Conservation (phyloP, 2,329 filamentous ascomycete species). For the Fusarium dlaminii region DNA sequence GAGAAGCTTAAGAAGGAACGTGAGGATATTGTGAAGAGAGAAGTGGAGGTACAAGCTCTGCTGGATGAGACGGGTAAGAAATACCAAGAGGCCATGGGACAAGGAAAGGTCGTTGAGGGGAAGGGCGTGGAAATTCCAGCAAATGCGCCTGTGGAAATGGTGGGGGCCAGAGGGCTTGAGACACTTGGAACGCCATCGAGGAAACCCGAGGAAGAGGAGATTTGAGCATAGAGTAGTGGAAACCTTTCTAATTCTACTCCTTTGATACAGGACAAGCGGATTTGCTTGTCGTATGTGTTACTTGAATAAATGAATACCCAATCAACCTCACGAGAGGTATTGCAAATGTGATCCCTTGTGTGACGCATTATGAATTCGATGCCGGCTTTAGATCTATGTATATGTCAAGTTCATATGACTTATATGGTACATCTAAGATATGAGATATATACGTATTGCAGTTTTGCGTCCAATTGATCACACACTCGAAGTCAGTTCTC, state of each 20-base stretch:
- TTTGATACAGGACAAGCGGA: neutral
- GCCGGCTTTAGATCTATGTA: neutral
- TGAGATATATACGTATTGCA: neutral
- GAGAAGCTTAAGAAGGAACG: slow-evolving; percentile 75
- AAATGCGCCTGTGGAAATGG: slow-evolving; percentile 35
- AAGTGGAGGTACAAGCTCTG: slow-evolving; percentile 81
- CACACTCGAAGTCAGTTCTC: too few species aligned
- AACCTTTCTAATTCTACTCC: neutral
- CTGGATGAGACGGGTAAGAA: slow-evolving; percentile 82
- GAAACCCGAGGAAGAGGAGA: slow-evolving; percentile 37
- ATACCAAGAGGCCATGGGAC: slow-evolving; percentile 58
- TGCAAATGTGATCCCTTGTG: neutral
- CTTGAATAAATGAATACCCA: neutral
- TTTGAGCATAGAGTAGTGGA: neutral
- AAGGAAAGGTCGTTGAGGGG: slow-evolving; percentile 38
- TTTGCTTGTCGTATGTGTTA: neutral
- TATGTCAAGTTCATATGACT: neutral
- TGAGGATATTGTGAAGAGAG: slow-evolving; percentile 71
- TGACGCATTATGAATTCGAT: rapidly evolving
- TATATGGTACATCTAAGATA: neutral
- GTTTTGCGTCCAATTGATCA: neutral
- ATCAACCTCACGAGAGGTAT: neutral
- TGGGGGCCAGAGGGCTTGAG: slow-evolving; percentile 49
- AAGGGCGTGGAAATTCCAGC: slow-evolving; percentile 28
- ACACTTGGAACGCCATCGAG: slow-evolving; percentile 46